Evolutionary conservation across 805 yeast genomes (phyloP), one percentile per base, ranked within the genome.

Genomic region (Pichia insulana): DNA sequence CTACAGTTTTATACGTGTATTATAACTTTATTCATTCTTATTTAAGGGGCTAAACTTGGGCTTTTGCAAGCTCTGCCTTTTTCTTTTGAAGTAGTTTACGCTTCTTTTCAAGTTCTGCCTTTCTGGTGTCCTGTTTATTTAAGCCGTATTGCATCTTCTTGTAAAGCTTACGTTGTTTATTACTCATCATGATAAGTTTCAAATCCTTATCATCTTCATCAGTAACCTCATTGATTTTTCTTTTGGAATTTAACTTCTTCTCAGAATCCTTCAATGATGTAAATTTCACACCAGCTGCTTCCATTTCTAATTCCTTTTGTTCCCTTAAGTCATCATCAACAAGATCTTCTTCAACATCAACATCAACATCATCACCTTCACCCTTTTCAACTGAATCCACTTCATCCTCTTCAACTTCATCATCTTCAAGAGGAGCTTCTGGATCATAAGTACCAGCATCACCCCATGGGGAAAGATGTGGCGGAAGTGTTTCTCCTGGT

Each of bases 391-490:
- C n/a, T n/a, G 57, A 73, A 16, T 61, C 76, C 13, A 59, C 73
- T 4, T 55, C 70, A 8, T 61, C 75, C 2, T 55, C 73, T 10
- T 55, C 76, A 2, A 58, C 73, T 11, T 62, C 75, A 15, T 39
- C 63, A 7, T 55, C 64, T 28, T 55, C 71, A 12, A 61, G 54
- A 27, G 63, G 63, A 27, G 76, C 82, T 44, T 72, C 78, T 55
- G 98, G 97, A 63, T 90, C 78, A 66, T 92, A 92, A 42, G 80
- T 82, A 54, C 83, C 87, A 37, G 89, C 75, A 67, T 92, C 98
- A 53, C 97, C 97, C 97, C 98, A 92, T 69, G 98, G 98, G 40
- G 96, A 85, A 56, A 92, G 70, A 64, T 92, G 98, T 30, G 98
- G 97, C 36, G 98, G 98, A 50, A 92, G 71, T 4, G 86, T 69